Evolutionary conservation across 169 alveolate species (phyloP).

Genomic region (Plasmodium coatneyi): DNA sequence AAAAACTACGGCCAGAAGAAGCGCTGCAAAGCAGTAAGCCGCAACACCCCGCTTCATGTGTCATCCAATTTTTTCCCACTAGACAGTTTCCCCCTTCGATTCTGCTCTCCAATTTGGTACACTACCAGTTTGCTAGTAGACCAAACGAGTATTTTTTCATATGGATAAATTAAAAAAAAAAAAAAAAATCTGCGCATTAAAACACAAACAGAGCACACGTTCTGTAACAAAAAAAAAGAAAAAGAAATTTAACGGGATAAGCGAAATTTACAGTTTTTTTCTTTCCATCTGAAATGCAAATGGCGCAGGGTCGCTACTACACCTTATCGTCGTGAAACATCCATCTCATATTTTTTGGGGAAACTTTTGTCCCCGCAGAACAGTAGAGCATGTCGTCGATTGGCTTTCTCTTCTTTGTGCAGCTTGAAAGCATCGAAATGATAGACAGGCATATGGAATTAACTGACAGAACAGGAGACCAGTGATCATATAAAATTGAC

Average conservation of each 20-base stretch:
- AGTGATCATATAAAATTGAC: slow-evolving; percentile 87
- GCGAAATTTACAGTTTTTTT: background rate
- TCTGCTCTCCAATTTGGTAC: background rate
- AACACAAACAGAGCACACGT: slow-evolving; percentile 27
- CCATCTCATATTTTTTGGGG: slow-evolving; percentile 80
- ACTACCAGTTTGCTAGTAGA: background rate
- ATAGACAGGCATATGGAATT: slow-evolving; percentile 77
- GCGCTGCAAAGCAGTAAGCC: background rate
- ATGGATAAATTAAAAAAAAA: background rate
- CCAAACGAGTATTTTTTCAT: background rate
- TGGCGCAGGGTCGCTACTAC: background rate
- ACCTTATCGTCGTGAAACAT: slow-evolving; percentile 80
- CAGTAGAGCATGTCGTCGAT: slow-evolving; percentile 77
- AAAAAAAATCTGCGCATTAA: background rate
- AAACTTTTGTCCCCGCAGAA: slow-evolving; percentile 50
- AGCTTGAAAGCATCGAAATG: slow-evolving; percentile 80
- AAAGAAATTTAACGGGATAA: background rate
- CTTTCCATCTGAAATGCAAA: background rate
- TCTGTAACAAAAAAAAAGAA: slow-evolving; percentile 4
- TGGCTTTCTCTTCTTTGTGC: slow-evolving; percentile 71
- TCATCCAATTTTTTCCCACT: background rate
- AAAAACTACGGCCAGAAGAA: background rate
- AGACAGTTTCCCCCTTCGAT: background rate
- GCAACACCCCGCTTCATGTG: slow-evolving; percentile 1
- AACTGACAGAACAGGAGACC: slow-evolving; percentile 84